Percentiles rank a stretch among this genome's conserved stretches.
Conservation (phyloP, 2,329 filamentous ascomycete genomes). For the Epichloe uncinata region DNA sequence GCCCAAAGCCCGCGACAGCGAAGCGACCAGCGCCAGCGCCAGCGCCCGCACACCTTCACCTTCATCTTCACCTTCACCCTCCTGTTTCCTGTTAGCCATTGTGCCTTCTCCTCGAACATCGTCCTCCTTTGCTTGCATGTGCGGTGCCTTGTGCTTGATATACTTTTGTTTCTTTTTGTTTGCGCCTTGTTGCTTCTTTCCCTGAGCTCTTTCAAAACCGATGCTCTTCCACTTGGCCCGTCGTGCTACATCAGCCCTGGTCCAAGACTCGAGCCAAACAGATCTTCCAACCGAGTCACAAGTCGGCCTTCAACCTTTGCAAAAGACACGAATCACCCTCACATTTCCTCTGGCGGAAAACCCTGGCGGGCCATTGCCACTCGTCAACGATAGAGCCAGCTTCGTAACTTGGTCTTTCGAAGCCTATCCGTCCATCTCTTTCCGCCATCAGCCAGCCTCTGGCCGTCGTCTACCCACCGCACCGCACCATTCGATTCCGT, state of each 20-base stretch:
- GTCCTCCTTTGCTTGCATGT: neutral
- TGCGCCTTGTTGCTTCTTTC: neutral
- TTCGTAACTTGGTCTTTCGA: neutral
- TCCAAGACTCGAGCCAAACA: conserved; percentile 1
- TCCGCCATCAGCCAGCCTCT: conserved; percentile 3
- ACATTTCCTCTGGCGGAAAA: neutral
- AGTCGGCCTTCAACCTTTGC: neutral
- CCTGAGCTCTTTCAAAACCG: neutral
- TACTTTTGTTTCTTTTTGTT: neutral
- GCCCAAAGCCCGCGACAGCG: neutral
- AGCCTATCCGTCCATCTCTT: conserved; percentile 2
- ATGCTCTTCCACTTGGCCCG: neutral
- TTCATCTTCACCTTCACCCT: neutral
- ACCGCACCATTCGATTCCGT: neutral
- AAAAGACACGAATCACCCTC: conserved; percentile 2
- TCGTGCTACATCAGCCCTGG: conserved; percentile 1
- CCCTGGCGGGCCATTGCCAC: neutral
- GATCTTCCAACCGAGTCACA: conserved; percentile 1
- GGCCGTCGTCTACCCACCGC: neutral
- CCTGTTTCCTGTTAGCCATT: neutral
- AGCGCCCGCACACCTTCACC: neutral
- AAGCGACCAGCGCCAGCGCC: neutral
- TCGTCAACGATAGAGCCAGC: conserved; percentile 2
- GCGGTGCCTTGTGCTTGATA: neutral
- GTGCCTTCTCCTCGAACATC: neutral